Conservation (phyloP, 257 asterid species). For the Solanum corneliomulleri region DNA sequence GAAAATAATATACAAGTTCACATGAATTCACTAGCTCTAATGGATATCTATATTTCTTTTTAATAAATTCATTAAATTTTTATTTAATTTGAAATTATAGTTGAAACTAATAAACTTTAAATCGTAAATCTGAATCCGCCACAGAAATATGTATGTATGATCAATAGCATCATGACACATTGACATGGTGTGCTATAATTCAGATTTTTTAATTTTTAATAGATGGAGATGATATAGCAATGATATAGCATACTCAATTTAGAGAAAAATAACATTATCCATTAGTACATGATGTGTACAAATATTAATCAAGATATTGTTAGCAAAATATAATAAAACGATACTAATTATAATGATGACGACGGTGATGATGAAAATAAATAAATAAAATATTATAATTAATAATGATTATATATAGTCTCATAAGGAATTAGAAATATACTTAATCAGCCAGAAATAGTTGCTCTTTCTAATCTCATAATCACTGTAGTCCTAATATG, state of each 20-base stretch:
- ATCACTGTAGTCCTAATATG: neutral
- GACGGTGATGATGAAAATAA: neutral
- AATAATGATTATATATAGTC: neutral
- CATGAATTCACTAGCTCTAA: neutral
- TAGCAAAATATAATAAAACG: neutral
- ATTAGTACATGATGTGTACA: neutral
- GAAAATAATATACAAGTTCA: neutral
- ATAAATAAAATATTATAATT: neutral
- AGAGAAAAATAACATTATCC: neutral
- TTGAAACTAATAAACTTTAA: neutral
- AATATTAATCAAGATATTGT: neutral
- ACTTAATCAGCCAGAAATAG: neutral
- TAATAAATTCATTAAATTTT: neutral
- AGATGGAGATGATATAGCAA: neutral
- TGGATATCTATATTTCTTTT: neutral
- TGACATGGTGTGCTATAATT: neutral
- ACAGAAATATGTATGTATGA: neutral
- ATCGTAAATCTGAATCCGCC: fast-evolving
- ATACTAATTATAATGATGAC: neutral
- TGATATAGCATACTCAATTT: too few species aligned
- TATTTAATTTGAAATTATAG: neutral
- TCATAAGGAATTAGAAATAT: neutral
- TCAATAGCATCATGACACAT: neutral
- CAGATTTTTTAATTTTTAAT: neutral
- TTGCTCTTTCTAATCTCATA: neutral